Conservation (phyloP, 306 rosid genomes). For the Macrotyloma uniflorum region DNA sequence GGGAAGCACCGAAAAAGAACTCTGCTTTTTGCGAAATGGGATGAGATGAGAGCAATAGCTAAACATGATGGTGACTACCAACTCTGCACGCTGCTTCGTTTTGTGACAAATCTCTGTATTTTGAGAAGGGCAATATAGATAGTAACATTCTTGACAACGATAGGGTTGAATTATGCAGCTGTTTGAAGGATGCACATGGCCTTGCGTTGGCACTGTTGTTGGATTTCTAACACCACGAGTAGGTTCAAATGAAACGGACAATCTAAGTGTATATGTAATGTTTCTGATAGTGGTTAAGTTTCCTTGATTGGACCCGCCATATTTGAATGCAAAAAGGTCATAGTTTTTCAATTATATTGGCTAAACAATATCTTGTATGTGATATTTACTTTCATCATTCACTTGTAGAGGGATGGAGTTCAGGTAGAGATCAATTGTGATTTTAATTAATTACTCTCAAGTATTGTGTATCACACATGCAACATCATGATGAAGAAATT, state of each 20-base stretch:
- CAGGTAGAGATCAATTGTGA: conserved; percentile 40
- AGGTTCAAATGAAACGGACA: conserved; percentile 46
- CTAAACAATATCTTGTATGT: background rate
- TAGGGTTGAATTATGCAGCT: conserved; percentile 46
- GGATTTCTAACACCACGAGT: conserved; percentile 33
- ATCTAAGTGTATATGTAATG: conserved; percentile 19
- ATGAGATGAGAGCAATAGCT: conserved; percentile 31
- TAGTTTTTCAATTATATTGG: background rate
- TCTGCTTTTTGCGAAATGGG: conserved; percentile 23
- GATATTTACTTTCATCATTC: conserved; percentile 1
- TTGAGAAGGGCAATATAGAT: conserved; percentile 25
- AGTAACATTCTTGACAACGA: conserved; percentile 36
- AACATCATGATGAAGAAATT: conserved; percentile 30
- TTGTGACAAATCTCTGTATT: conserved; percentile 12
- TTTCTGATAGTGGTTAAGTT: conserved; percentile 23
- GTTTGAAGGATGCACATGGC: conserved; percentile 42
- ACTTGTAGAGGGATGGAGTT: conserved; percentile 32
- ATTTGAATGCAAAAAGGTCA: background rate
- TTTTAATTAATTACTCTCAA: background rate
- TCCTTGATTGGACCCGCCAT: conserved; percentile 34
- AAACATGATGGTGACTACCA: conserved; percentile 42
- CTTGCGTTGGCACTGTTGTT: conserved; percentile 33
- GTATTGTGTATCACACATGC: background rate
- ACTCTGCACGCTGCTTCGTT: conserved; percentile 27
- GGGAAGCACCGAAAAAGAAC: conserved; percentile 31